A percentile compares a stretch with the other conserved stretches of the same genome.
Conservation (phyloP, 2,329 filamentous ascomycete genomes). For the Emmonsiellopsis sp. region DNA sequence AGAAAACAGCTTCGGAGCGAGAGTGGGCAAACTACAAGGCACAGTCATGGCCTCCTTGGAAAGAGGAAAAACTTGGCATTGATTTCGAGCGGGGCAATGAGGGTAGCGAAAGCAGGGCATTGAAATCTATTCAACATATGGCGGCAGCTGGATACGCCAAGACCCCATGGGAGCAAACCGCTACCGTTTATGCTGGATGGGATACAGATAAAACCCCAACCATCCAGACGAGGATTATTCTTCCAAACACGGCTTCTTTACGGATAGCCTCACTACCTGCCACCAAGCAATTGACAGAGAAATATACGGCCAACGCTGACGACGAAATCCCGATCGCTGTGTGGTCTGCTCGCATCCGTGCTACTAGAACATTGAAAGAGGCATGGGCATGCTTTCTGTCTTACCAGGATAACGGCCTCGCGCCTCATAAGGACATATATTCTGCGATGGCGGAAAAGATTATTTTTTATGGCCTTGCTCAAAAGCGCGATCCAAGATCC, state of each 20-base stretch:
- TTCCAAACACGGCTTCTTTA: constrained; percentile 15
- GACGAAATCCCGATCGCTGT: constrained; percentile 22
- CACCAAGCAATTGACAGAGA: not conserved
- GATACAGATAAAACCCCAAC: constrained; percentile 55
- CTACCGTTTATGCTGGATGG: constrained; percentile 51
- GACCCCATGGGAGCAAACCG: constrained; percentile 44
- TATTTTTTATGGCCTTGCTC: constrained; percentile 23
- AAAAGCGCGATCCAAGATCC: not conserved
- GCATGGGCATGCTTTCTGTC: constrained; percentile 57
- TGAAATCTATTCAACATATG: constrained; percentile 47
- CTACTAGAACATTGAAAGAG: constrained; percentile 53
- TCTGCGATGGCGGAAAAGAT: constrained; percentile 51
- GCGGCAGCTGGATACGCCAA: constrained; percentile 49
- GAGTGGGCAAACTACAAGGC: constrained; percentile 53
- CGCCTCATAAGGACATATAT: constrained; percentile 37
- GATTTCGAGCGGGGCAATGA: constrained; percentile 49
- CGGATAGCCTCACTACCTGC: not conserved
- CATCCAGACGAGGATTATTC: constrained; percentile 48
- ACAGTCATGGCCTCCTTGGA: constrained; percentile 58
- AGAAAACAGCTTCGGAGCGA: constrained; percentile 47
- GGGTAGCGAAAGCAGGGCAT: constrained; percentile 49
- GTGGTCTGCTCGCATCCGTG: constrained; percentile 50
- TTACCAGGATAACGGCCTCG: constrained; percentile 38
- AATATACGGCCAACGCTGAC: constrained; percentile 5
- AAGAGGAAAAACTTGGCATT: constrained; percentile 51